phyloP scores from a whole-genome alignment of 495 filamentous ascomycete species.

The Amniculicola lignicola region DNA sequence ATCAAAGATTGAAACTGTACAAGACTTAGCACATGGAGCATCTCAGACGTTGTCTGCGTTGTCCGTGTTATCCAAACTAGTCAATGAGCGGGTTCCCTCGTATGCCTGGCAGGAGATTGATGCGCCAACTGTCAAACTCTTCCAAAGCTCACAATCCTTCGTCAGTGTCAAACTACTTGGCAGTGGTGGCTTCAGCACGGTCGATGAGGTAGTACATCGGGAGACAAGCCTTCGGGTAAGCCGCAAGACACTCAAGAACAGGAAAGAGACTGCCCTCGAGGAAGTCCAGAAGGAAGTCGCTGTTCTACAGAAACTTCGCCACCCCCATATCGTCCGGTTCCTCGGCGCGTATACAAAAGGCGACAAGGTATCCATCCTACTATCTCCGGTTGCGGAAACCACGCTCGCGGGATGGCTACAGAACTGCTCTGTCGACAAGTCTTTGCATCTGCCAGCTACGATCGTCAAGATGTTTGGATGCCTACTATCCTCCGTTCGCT shows the following conservation, averaged over 20 bases:
- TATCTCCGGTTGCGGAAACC: slow-evolving; percentile 31
- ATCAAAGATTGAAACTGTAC: no score
- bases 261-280: slow-evolving; percentile 8
- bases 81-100: no score
- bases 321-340: slow-evolving; percentile 34
- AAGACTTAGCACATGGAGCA: no score
- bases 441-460: slow-evolving; percentile 3
- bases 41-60: no score
- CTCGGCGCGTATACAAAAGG: slow-evolving; percentile 28
- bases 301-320: slow-evolving; percentile 33
- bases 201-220: slow-evolving; percentile 30
- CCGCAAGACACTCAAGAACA: slow-evolving; percentile 33
- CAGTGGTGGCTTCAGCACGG: slow-evolving; percentile 29
- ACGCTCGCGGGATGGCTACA: slow-evolving; percentile 29
- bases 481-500: slow-evolving; percentile 25
- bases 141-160: slow-evolving; percentile 12
- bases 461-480: slow-evolving; percentile 32
- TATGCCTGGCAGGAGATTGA: no score
- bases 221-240: slow-evolving; percentile 26
- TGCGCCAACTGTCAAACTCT: neutral
- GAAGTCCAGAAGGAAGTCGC: slow-evolving; percentile 31
- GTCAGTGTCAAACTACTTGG: slow-evolving; percentile 30
- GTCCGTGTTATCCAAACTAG: no score
- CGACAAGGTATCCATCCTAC: slow-evolving; percentile 31
- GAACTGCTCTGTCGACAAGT: neutral